Base-by-base conservation (phyloP, 345 rosid genomes). In the Orychophragmus violaceus region DNA sequence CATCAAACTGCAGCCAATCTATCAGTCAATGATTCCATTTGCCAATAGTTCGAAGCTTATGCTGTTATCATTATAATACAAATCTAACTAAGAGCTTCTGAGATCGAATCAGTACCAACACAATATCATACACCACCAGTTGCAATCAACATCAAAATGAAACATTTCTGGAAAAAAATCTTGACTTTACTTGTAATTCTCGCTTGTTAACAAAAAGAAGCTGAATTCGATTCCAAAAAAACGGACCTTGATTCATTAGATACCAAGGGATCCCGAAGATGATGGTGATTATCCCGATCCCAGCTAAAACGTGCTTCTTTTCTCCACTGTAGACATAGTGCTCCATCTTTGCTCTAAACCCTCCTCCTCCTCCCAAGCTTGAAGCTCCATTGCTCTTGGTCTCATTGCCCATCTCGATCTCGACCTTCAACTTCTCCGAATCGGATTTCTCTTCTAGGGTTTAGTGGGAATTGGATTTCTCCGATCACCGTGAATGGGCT, bases 201-300 rank as follows among this genome's bases (percentile, higher is more conserved):
- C 12, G 2, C 22, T 45, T 35, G 5, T n/a, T 29, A 32, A 33
- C 28, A 48, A 14, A 24, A 46, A 46, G 0, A 29, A n/a, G 32
- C 2, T 1, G 32, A 8, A 56, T 6, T 9, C 9, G 25, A 39
- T 49, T 0, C 14, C 19, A 2, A 5, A 66, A 21, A 1, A 36
- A 45, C 69, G 19, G 39, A 88, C 97, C 99, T 84, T 84, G 80
- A 78, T 37, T 90, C 92, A 87, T 90, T 55, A 88, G 75, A 68
- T 55, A 84, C 97, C 96, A 94, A 28, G 99, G 99, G 39, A 82
- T 80, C 1, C 80, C 81, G 55, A 82, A 82, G 72, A 70, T 55
- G 32, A 77, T 35, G 36, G 69, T 55, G 68, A 79, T 72, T 1
- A 79, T 61, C 44, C 67, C 83, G 14, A 82, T 75, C 42, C 83